Conservation (phyloP, 495 filamentous ascomycete species). For the Neurospora pannonica region DNA sequence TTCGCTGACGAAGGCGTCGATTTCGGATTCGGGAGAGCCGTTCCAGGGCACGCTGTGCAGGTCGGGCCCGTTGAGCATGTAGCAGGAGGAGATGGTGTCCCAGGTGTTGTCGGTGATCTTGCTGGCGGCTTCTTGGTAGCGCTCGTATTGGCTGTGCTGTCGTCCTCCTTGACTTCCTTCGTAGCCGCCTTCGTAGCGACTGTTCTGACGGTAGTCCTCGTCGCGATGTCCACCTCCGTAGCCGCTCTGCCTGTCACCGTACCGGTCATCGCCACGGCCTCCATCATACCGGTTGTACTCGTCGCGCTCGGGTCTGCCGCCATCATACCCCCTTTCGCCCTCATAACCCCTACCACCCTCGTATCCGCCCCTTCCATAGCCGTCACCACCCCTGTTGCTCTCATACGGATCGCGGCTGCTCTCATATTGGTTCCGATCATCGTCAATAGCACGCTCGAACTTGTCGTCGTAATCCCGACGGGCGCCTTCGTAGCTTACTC, state of each 20-base stretch:
- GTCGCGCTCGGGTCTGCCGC: constrained; percentile 4
- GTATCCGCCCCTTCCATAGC: constrained; percentile 4
- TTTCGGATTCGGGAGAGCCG: constrained; percentile 60
- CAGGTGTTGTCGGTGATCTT: constrained; percentile 45
- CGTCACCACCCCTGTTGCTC: neutral
- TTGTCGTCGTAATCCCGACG: constrained; percentile 55
- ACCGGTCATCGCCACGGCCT: constrained; percentile 7
- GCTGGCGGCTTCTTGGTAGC: constrained; percentile 62
- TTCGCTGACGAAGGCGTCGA: constrained; percentile 84
- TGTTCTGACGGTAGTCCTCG: neutral
- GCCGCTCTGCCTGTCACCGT: constrained; percentile 8
- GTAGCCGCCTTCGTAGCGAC: constrained; percentile 3
- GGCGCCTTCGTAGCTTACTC: constrained; percentile 66
- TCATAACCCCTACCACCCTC: constrained; percentile 7
- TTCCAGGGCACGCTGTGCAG: constrained; percentile 76
- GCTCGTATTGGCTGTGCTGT: constrained; percentile 32
- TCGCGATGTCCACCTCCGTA: constrained; percentile 10
- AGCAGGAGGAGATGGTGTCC: constrained; percentile 72
- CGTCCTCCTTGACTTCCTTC: constrained; percentile 20
- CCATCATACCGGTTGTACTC: neutral
- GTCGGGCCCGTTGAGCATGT: constrained; percentile 73
- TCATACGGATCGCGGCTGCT: neutral
- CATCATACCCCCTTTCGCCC: neutral
- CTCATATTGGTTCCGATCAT: neutral
- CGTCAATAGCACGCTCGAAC: constrained; percentile 11